Evolutionary conservation across 2,329 filamentous ascomycete species (phyloP).

Genomic region (Colletotrichum tanaceti): DNA sequence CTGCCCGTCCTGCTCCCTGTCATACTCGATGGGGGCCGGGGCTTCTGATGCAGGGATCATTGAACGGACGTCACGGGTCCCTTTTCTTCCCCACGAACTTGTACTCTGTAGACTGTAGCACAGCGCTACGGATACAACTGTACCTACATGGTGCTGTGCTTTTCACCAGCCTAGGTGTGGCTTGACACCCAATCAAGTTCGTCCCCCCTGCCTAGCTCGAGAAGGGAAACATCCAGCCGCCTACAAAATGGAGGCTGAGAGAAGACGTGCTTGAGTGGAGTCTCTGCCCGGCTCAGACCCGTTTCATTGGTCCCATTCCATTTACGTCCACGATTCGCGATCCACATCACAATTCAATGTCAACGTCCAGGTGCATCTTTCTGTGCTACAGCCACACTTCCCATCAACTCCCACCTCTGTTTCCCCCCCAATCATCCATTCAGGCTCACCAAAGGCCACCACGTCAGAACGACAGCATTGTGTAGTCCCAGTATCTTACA

Average conservation of each 20-base stretch:
- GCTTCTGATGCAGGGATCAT: conserved; percentile 32
- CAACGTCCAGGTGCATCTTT: conserved; percentile 13
- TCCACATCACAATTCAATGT: conserved; percentile 16
- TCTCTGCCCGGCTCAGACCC: not conserved
- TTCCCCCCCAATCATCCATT: not conserved
- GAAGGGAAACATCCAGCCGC: not conserved
- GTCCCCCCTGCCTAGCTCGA: not conserved
- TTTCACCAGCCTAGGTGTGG: conserved; percentile 16
- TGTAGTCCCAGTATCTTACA: conserved; percentile 4
- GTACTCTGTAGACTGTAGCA: not conserved
- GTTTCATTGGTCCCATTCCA: conserved; percentile 13
- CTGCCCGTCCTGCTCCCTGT: conserved; percentile 26
- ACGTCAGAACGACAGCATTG: conserved; percentile 3
- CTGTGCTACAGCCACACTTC: conserved; percentile 22
- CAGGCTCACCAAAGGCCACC: conserved; percentile 21
- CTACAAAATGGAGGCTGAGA: conserved; percentile 28
- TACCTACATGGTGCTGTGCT: not conserved
- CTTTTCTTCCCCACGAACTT: conserved; percentile 29
- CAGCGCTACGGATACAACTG: no score
- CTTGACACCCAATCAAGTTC: not conserved
- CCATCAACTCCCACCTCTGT: not conserved
- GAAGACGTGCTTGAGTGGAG: conserved; percentile 1
- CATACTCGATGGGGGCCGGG: conserved; percentile 28
- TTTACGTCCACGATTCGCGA: not conserved
- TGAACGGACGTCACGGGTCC: conserved; percentile 31